These are phyloP conservation scores for Botrytis aclada DNA, from an alignment of 2,329 filamentous ascomycete species.

Conservation along the genomic window DNA sequence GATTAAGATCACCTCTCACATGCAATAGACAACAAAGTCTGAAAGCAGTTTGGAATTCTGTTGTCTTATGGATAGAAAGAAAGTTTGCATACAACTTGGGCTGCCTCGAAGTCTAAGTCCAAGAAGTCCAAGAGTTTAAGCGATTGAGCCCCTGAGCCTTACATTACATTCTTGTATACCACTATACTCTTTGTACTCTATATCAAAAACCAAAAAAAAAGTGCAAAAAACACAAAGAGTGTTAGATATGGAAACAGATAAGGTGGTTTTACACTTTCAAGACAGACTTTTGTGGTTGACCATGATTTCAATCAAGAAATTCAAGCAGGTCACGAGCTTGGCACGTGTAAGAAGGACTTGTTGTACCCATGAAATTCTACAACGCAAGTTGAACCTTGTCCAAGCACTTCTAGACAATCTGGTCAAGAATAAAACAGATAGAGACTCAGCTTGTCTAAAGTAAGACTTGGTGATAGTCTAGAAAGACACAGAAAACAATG, in stretches of 20 bases:
- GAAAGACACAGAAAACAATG: background rate
- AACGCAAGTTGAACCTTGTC: background rate
- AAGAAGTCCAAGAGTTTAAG: background rate
- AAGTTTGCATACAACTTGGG: background rate
- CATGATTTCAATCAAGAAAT: background rate
- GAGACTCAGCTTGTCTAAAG: too few relatives aligned
- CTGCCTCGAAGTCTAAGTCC: background rate
- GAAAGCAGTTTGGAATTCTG: background rate
- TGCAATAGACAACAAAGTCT: background rate
- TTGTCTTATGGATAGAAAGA: background rate
- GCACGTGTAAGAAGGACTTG: background rate
- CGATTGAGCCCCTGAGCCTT: background rate
- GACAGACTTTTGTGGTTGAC: background rate
- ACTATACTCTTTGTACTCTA: too few relatives aligned
- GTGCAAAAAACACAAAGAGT: background rate
- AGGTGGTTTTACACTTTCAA: background rate
- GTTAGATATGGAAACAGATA: rapidly evolving
- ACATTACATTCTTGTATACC: background rate
- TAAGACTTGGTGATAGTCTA: background rate
- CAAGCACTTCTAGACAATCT: background rate
- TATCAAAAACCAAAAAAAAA: background rate
- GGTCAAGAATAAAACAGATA: rapidly evolving
- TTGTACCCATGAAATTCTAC: background rate
- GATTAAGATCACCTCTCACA: too few relatives aligned
- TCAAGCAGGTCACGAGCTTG: background rate